Evolutionary conservation across 163 green algal genomes (phyloP).

Genomic region (Picocystis sp.): DNA sequence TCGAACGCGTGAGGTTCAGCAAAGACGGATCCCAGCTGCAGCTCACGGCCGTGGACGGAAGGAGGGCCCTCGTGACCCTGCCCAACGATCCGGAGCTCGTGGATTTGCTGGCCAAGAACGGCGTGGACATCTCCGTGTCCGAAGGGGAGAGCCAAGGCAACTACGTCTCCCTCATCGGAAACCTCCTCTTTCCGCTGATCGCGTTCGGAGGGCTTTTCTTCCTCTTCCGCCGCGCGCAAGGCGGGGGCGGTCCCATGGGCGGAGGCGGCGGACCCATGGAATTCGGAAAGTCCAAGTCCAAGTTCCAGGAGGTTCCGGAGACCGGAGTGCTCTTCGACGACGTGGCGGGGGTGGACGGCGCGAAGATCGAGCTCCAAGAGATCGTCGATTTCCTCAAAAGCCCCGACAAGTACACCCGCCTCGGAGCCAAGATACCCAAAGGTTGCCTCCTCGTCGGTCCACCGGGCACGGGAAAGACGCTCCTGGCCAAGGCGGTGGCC

Average conservation of each 20-base stretch:
- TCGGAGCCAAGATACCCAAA: conserved; percentile 92
- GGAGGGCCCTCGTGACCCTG: conserved; percentile 76
- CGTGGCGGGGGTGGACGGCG: conserved; percentile 72
- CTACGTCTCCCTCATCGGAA: conserved; percentile 85
- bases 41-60: conserved; percentile 53
- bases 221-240: conserved; percentile 71
- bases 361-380: conserved; percentile 83
- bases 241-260: conserved; percentile 30
- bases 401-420: conserved; percentile 87
- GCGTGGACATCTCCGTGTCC: conserved; percentile 92
- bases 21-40: conserved; percentile 87
- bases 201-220: conserved; percentile 98
- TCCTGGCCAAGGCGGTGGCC: conserved; percentile 91
- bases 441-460: conserved; percentile 75
- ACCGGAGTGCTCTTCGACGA: conserved; percentile 81
- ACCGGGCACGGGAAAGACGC: conserved; percentile 89
- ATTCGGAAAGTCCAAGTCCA: conserved; percentile 88
- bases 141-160: conserved; percentile 91
- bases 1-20: conserved; percentile 93
- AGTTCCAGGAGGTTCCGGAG: conserved; percentile 98
- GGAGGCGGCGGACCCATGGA: conserved; percentile 88
- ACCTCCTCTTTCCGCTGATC: conserved; percentile 95
- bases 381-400: conserved; percentile 88
- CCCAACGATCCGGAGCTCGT: conserved; percentile 97
- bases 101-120: conserved; percentile 89